Evolutionary conservation across 139 green algal species (phyloP).

Genomic region (Coelastrella sp.): DNA sequence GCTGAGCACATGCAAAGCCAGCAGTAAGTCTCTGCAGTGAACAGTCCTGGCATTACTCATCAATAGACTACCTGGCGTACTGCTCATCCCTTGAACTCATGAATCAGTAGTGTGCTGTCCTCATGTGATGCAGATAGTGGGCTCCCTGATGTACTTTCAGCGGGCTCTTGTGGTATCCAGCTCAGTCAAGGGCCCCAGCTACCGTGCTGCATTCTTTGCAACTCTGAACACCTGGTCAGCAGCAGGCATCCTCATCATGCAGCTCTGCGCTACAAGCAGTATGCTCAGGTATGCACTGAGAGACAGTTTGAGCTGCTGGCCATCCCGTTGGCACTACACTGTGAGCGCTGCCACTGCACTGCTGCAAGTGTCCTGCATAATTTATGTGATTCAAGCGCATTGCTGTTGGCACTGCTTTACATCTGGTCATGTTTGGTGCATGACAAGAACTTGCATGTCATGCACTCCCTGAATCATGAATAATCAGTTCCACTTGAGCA

Average conservation of each 20-base stretch:
- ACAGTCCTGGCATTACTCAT: neutral
- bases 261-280: slow-evolving; percentile 40
- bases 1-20: no score
- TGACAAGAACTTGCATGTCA: no score
- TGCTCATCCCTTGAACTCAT: neutral
- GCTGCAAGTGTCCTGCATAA: no score
- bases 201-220: slow-evolving; percentile 74
- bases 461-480: no score
- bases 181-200: slow-evolving; percentile 6
- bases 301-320: neutral
- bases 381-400: no score
- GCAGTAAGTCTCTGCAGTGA: neutral
- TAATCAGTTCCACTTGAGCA: no score
- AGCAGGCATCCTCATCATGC: slow-evolving; percentile 58
- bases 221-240: slow-evolving; percentile 71
- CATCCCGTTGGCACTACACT: no score
- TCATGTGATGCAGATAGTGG: slow-evolving; percentile 42
- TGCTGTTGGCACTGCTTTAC: no score
- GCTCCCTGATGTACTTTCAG: slow-evolving; percentile 85
- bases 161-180: slow-evolving; percentile 66
- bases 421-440: no score
- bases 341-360: no score
- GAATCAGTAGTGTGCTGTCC: neutral
- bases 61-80: no score
- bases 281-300: slow-evolving; percentile 24